phyloP scores from a whole-genome alignment of 257 asterid genomes.

The Linderniella brevidens region DNA sequence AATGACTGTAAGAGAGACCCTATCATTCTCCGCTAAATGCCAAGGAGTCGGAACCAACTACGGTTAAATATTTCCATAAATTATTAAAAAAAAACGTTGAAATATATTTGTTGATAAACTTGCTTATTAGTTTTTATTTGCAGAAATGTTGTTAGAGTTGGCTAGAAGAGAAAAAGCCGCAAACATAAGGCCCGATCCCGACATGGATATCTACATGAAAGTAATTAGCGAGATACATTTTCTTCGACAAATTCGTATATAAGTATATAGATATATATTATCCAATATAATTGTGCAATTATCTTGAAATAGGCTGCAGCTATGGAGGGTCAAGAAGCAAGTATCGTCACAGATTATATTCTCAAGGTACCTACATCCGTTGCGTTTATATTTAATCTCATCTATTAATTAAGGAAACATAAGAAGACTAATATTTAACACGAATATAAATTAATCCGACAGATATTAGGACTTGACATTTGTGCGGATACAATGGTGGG shows the following conservation, averaged over 20 bases:
- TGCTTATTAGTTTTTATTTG: too few species aligned
- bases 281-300: too few species aligned
- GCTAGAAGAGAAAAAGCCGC: constrained; percentile 29
- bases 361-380: constrained; percentile 44
- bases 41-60: constrained; percentile 27
- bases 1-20: constrained; percentile 30
- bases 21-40: constrained; percentile 24
- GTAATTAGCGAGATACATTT: too few species aligned
- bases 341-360: constrained; percentile 24
- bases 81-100: too few species aligned
- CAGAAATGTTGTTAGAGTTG: constrained; percentile 32
- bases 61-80: too few species aligned
- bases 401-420: not conserved
- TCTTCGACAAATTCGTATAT: too few species aligned
- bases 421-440: not conserved
- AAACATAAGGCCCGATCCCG: constrained; percentile 34
- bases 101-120: too few species aligned
- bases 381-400: not conserved
- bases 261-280: too few species aligned
- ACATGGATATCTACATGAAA: constrained; percentile 38
- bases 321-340: constrained; percentile 24
- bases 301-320: constrained; percentile 22
- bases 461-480: constrained; percentile 34
- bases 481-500: constrained; percentile 44
- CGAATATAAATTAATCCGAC: not conserved